phyloP scores from a whole-genome alignment of 2,329 filamentous ascomycete species.

The Rhytidhysteron rufulum region DNA sequence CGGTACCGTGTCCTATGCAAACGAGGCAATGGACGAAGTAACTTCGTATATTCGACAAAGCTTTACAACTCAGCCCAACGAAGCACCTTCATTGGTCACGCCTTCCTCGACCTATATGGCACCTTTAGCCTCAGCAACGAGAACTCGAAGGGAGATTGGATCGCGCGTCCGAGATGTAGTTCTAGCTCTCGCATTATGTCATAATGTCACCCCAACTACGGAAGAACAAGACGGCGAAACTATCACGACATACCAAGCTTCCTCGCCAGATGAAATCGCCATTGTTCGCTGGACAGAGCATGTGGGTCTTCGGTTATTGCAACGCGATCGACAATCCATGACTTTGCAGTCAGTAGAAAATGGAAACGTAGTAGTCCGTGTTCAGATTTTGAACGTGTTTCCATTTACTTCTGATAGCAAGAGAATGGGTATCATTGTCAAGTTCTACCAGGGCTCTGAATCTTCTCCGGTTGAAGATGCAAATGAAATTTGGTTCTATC shows the following conservation, averaged over 20 bases:
- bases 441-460: slow-evolving; percentile 57
- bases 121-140: slow-evolving; percentile 63
- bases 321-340: slow-evolving; percentile 85
- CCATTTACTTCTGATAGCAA: slow-evolving; percentile 98
- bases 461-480: slow-evolving; percentile 47
- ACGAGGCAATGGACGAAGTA: slow-evolving; percentile 98
- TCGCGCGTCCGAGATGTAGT: slow-evolving; percentile 90
- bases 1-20: slow-evolving; percentile 95
- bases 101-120: slow-evolving; percentile 68
- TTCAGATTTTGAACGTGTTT: slow-evolving; percentile 88
- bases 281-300: slow-evolving; percentile 95
- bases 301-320: slow-evolving; percentile 77
- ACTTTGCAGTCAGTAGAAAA: slow-evolving; percentile 72
- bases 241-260: slow-evolving; percentile 88
- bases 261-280: slow-evolving; percentile 95
- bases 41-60: slow-evolving; percentile 79
- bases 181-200: slow-evolving; percentile 85
- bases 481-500: slow-evolving; percentile 95
- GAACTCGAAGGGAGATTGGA: slow-evolving; percentile 89
- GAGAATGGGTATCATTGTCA: slow-evolving; percentile 94
- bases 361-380: slow-evolving; percentile 71
- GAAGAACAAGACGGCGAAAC: slow-evolving; percentile 77
- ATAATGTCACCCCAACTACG: slow-evolving; percentile 91
- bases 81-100: slow-evolving; percentile 56
- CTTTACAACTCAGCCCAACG: slow-evolving; percentile 53